Evolutionary conservation across 192 early-diverging fungal species (phyloP).

Genomic region (Gaertneriomyces semiglobifer): DNA sequence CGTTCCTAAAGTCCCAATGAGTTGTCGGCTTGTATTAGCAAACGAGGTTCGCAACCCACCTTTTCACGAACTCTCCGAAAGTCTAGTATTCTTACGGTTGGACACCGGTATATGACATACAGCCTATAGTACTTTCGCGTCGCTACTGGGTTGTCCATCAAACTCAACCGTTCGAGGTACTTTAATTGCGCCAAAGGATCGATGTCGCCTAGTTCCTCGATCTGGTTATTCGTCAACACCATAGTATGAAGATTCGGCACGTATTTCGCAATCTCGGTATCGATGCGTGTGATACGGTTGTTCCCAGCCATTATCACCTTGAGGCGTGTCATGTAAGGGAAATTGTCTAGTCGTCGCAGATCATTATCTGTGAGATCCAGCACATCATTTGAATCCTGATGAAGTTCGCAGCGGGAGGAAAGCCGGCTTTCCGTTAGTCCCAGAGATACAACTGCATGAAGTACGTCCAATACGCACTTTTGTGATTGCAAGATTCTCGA

Average conservation of each 20-base stretch:
- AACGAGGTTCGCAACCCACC: conserved; percentile 41
- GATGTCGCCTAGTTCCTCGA: conserved; percentile 81
- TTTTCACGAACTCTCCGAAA: conserved; percentile 71
- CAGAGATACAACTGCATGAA: neutral
- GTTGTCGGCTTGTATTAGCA: conserved; percentile 7
- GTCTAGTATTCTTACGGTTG: conserved; percentile 78
- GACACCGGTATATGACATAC: conserved; percentile 73
- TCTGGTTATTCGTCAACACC: conserved; percentile 82
- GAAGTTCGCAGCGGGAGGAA: conserved; percentile 5
- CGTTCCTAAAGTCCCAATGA: conserved; percentile 64
- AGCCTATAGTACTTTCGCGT: conserved; percentile 77
- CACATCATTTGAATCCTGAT: conserved; percentile 83
- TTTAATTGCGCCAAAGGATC: conserved; percentile 60
- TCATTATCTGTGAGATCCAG: conserved; percentile 94
- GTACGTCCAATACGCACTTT: conserved; percentile 57
- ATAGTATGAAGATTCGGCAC: conserved; percentile 77
- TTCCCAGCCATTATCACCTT: conserved; percentile 72
- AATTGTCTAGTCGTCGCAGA: conserved; percentile 77
- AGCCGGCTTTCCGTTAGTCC: neutral
- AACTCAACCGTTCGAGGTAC: conserved; percentile 58
- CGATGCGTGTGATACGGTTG: conserved; percentile 86
- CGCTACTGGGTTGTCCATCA: conserved; percentile 87
- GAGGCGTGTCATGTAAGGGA: conserved; percentile 77
- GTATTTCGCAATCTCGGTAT: conserved; percentile 56
- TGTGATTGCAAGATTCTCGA: conserved; percentile 94